phyloP scores from a whole-genome alignment of 2,329 filamentous ascomycete genomes.

The Pleomassaria siparia region DNA sequence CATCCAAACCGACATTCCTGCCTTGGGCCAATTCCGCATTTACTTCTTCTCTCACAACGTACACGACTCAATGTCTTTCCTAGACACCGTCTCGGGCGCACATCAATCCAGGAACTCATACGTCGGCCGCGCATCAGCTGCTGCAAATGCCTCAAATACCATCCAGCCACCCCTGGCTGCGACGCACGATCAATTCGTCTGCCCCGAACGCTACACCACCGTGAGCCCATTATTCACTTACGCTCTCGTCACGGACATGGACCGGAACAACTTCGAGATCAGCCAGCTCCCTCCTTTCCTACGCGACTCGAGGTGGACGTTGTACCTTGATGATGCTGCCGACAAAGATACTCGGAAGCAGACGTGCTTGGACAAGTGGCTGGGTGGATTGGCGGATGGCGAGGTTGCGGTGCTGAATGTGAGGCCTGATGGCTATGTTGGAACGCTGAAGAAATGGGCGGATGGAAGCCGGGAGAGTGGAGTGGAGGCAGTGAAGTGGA shows the following conservation, averaged over 20 bases:
- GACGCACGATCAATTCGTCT: slow-evolving; percentile 65
- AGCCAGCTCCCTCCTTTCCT: slow-evolving; percentile 63
- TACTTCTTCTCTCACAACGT: slow-evolving; percentile 71
- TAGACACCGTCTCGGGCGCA: slow-evolving; percentile 60
- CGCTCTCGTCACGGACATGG: slow-evolving; percentile 62
- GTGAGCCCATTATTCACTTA: slow-evolving; percentile 71
- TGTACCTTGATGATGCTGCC: slow-evolving; percentile 69
- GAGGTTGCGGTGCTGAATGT: slow-evolving; percentile 69
- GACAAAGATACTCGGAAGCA: slow-evolving; percentile 55
- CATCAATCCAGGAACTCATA: slow-evolving; percentile 57
- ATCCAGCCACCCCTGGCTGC: slow-evolving; percentile 59
- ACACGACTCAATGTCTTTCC: slow-evolving; percentile 56
- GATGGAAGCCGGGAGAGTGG: slow-evolving; percentile 32
- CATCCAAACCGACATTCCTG: slow-evolving; percentile 74
- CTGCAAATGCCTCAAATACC: slow-evolving; percentile 63
- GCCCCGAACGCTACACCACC: slow-evolving; percentile 68
- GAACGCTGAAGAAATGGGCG: slow-evolving; percentile 56
- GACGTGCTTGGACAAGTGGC: slow-evolving; percentile 68
- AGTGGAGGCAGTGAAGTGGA: slow-evolving; percentile 45
- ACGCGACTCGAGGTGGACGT: slow-evolving; percentile 68
- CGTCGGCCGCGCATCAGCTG: slow-evolving; percentile 60
- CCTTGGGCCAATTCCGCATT: slow-evolving; percentile 75
- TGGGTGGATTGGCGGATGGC: slow-evolving; percentile 58
- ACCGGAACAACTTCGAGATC: slow-evolving; percentile 66
- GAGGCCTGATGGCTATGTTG: slow-evolving; percentile 73